Evolutionary conservation across 176 grass and related monocot species (phyloP).

Genomic region (Cymbopogon citratus): DNA sequence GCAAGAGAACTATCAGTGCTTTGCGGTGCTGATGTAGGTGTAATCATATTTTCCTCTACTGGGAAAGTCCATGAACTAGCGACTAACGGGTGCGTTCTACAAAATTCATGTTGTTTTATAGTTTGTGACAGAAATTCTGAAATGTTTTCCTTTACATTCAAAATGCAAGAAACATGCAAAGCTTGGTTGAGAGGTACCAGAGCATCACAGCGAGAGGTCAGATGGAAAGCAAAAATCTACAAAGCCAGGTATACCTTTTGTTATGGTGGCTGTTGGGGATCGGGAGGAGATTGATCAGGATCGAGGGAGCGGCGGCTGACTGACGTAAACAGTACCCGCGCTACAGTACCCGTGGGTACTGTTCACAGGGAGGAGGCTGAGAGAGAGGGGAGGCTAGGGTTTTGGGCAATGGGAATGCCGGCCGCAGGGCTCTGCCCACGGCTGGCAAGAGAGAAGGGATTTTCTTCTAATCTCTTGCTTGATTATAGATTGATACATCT

Average conservation of each 20-base stretch:
- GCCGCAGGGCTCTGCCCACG: too few species aligned
- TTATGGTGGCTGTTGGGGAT: too few species aligned
- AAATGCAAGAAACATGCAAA: conserved; percentile 54
- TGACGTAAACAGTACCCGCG: too few species aligned
- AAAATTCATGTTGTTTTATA: conserved; percentile 17
- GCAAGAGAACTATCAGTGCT: conserved; percentile 48
- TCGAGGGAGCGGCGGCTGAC: too few species aligned
- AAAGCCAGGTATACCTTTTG: conserved; percentile 29
- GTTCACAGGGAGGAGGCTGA: too few species aligned
- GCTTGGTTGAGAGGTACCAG: conserved; percentile 50
- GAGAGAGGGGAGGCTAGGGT: too few species aligned
- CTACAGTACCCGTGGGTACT: too few species aligned
- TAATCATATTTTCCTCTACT: conserved; percentile 47
- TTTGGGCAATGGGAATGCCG: too few species aligned
- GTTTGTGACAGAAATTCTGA: background rate
- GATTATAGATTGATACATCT: too few species aligned
- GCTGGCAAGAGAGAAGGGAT: too few species aligned
- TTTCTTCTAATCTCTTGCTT: too few species aligned
- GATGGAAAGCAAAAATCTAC: conserved; percentile 23
- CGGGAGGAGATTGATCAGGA: too few species aligned
- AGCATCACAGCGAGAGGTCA: background rate
- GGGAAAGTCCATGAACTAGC: conserved; percentile 44
- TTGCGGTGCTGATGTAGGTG: conserved; percentile 39
- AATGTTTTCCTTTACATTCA: conserved; percentile 12
- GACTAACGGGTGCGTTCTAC: conserved; percentile 42